Percentiles rank a stretch among this genome's conserved stretches.
Evolutionary conservation across 352 stramenopile species (phyloP).

Genomic region (Globisporangium iwayamae): DNA sequence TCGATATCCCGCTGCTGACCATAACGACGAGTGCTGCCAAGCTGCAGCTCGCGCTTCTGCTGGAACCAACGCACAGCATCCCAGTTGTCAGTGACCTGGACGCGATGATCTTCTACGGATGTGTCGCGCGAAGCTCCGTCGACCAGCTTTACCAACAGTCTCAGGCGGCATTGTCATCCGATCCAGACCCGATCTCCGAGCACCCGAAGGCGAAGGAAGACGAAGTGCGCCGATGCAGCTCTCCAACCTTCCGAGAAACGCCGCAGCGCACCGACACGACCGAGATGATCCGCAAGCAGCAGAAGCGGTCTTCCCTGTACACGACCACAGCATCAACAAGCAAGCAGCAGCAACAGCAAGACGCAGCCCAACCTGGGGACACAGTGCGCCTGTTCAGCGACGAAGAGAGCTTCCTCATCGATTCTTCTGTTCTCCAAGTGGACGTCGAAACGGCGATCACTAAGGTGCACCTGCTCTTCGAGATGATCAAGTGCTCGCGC

Average conservation of each 20-base stretch:
- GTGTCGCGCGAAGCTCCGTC: slow-evolving; percentile 25
- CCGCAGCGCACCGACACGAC: neutral
- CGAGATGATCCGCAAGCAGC: neutral
- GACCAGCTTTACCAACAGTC: slow-evolving; percentile 4
- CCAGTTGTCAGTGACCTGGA: slow-evolving; percentile 39
- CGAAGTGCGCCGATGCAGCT: slow-evolving; percentile 11
- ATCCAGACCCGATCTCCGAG: neutral
- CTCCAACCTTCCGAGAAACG: neutral
- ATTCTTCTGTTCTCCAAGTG: slow-evolving; percentile 54
- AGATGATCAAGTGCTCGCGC: slow-evolving; percentile 66
- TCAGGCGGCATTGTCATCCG: neutral
- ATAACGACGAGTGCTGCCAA: slow-evolving; percentile 31
- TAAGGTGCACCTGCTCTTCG: slow-evolving; percentile 69
- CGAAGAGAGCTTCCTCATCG: slow-evolving; percentile 26
- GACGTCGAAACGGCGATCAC: slow-evolving; percentile 50
- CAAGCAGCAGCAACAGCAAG: neutral
- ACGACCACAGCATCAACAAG: neutral
- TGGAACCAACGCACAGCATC: slow-evolving; percentile 20
- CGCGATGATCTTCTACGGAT: slow-evolving; percentile 48
- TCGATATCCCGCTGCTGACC: slow-evolving; percentile 34
- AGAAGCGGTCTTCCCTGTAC: slow-evolving; percentile 9
- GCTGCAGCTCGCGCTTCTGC: slow-evolving; percentile 25
- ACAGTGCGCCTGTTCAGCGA: slow-evolving; percentile 19
- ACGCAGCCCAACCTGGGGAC: neutral
- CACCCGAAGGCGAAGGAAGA: slow-evolving; percentile 10